Base-by-base conservation (phyloP, 108 stramenopile genomes). In the Pseudonitzschia multiseries region DNA sequence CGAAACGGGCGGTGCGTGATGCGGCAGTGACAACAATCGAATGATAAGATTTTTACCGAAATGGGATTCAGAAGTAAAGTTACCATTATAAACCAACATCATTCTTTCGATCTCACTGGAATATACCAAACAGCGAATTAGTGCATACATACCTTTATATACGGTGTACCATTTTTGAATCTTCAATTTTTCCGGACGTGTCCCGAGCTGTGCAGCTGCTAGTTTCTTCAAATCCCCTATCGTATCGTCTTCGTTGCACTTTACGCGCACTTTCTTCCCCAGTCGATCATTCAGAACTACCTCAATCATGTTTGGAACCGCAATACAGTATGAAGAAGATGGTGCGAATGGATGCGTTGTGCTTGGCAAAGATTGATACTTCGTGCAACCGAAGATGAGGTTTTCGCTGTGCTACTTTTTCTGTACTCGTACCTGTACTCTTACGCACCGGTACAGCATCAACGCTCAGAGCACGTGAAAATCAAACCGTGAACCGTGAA, bases 101-200 rank as follows among this genome's bases (percentile, higher is more conserved):
- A 36, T 5, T 36, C 2, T 36, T 36, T n/a, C n/a, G n/a, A n/a
- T n/a, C n/a, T 6, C 4, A 36, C 36, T 36, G 36, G 36, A 36
- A 36, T 36, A 5, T 2, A 36, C 6, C 36, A 2, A 36, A 36
- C 36, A 36, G 2, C 36, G 4, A 2, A 36, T 36, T 6, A 36
- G 36, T 36, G 36, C 4, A 2, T 36, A 26, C 54, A 26, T 24
- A 56, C 54, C 54, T 86, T 99, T 99, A 84, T 97, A 99, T 54
- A 99, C 83, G 10, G 98, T 99, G 77, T 99, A 98, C 98, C 98
- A 99, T 83, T 99, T 99, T 79, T 99, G 98, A 74, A 99, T 91
- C 54, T 97, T 88, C 44, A 99, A 85, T 86, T 99, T 99, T 79
- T 99, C 98, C n/a, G 97, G 97, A 26, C 97, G 82, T 0, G 99